Evolutionary conservation across 495 filamentous ascomycete genomes (phyloP), one percentile per base, ranked within the genome.

Genomic region (Extremus antarcticus): DNA sequence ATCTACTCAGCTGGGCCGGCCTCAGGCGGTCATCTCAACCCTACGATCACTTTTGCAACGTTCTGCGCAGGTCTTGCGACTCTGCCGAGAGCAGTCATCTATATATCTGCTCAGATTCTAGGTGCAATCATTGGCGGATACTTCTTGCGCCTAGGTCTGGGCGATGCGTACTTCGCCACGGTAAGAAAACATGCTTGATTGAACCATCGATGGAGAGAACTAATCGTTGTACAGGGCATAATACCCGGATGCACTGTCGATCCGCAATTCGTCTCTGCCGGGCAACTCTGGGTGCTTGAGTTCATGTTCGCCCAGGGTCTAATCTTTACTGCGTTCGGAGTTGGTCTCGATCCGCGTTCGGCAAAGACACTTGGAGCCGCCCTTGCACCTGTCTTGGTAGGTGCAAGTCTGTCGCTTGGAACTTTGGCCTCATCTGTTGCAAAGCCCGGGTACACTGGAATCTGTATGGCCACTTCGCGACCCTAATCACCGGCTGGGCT

Each of bases 11-110:
- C 47, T 25, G 56, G 17, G 1, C 51, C 51, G 11, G 60, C 54
- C 1, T 62, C 60, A 15, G 60, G 60, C 13, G 57, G 56, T 7
- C 57, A 59, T 47, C 60, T 62, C 16, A 62, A 62, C 25, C 60
- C 60, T 1, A 51, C 45, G 11, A 62, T 62, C 35, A 59, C 60
- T 3, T 23, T 59, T 3, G 56, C 51, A 1, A 62, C 60, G 3
- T 62, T 62, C 52, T 59, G 51, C 22, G 51, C 51, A 1, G 54
- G 57, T 0, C 57, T 62, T 17, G 49, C 16, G 10, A 59, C 60
- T 7, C 23, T 59, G 13, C 51, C 60, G 1, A 40, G 60, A 25
- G 29, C 52, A 2, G 52, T 62, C n/a, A 51, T 62, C 7, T 62
- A 59, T 39, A 41, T 62, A 17, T 13, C 21, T 15, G 50, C 52